phyloP scores from a whole-genome alignment of 352 stramenopile species.

The Phytophthora tentaculata region DNA sequence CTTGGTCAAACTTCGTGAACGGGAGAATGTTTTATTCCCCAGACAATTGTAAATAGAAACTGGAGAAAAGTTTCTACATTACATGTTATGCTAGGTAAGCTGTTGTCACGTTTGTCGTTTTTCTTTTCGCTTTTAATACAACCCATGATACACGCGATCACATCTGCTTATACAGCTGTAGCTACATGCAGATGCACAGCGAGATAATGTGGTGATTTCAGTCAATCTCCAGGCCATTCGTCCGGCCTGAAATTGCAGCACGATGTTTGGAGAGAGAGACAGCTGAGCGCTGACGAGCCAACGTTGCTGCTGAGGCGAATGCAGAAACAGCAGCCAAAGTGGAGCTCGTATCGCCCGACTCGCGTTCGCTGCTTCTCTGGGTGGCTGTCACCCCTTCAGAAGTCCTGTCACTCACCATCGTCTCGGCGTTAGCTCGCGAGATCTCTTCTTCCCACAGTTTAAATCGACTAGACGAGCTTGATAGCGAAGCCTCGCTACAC shows the following conservation, averaged over 20 bases:
- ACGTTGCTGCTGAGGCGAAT: slow-evolving; percentile 52
- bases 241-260: slow-evolving; percentile 31
- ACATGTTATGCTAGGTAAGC: too few relatives aligned
- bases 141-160: neutral
- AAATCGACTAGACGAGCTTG: slow-evolving; percentile 31
- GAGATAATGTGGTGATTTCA: slow-evolving; percentile 1
- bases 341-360: slow-evolving; percentile 23
- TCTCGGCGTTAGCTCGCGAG: slow-evolving; percentile 21
- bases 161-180: slow-evolving; percentile 5
- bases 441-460: slow-evolving; percentile 29
- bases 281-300: slow-evolving; percentile 61
- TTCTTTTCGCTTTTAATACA: too few relatives aligned
- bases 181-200: neutral
- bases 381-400: neutral
- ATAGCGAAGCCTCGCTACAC: slow-evolving; percentile 13
- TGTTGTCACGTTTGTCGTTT: too few relatives aligned
- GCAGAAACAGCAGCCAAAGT: slow-evolving; percentile 59
- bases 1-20: neutral
- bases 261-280: slow-evolving; percentile 59
- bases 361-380: slow-evolving; percentile 2
- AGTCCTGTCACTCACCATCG: slow-evolving; percentile 25
- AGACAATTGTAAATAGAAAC: neutral
- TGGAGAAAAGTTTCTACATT: too few relatives aligned
- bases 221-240: slow-evolving; percentile 26
- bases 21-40: too few relatives aligned